These are phyloP conservation scores for Aureobasidium pullulans DNA, from an alignment of 2,329 filamentous ascomycete species.

Conservation along the genomic window DNA sequence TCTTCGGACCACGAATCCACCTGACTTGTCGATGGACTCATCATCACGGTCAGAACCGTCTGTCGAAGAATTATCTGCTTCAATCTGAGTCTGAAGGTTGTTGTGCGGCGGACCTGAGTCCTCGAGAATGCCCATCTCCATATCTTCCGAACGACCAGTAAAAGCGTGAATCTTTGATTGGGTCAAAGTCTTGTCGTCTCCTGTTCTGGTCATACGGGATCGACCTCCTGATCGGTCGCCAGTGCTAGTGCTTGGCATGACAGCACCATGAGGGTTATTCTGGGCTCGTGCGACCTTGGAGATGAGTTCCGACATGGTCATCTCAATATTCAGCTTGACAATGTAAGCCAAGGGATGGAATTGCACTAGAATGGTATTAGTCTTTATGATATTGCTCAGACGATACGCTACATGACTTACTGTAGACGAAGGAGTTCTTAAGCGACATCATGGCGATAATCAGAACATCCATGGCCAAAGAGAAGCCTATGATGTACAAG, in stretches of 20 bases:
- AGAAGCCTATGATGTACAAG: slow-evolving; percentile 42
- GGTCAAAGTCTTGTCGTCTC: slow-evolving; percentile 4
- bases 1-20: neutral
- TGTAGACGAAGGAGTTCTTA: slow-evolving; percentile 39
- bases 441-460: slow-evolving; percentile 43
- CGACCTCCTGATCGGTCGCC: neutral
- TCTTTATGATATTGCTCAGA: neutral
- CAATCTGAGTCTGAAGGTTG: neutral
- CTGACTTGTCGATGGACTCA: neutral
- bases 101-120: slow-evolving; percentile 4
- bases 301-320: slow-evolving; percentile 46
- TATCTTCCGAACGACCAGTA: slow-evolving; percentile 2
- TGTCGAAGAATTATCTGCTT: neutral
- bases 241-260: neutral
- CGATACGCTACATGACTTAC: neutral
- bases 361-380: slow-evolving; percentile 19
- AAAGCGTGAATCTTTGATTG: slow-evolving; percentile 6
- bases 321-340: slow-evolving; percentile 45
- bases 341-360: slow-evolving; percentile 45
- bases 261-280: neutral
- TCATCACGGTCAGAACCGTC: slow-evolving; percentile 1
- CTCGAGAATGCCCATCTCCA: slow-evolving; percentile 5
- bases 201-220: neutral
- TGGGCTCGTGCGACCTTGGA: slow-evolving; percentile 28
- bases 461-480: slow-evolving; percentile 43